Base-by-base conservation (phyloP, 108 stramenopile species). In the Parietichytrium sp. region DNA sequence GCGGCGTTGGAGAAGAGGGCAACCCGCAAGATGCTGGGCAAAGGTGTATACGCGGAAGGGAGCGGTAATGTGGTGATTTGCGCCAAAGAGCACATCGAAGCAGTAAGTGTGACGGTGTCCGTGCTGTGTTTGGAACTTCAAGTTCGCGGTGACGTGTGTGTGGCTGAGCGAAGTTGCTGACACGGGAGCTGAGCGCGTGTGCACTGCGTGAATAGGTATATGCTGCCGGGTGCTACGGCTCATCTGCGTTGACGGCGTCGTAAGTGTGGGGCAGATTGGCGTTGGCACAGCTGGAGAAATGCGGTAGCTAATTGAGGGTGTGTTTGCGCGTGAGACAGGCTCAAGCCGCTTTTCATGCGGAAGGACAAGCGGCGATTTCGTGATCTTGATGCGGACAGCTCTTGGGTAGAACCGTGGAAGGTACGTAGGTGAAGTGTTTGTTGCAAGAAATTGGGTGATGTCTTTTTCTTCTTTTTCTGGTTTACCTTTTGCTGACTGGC, bases 291-390 rank as follows among this genome's bases (percentile, higher is more conserved):
- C n/a, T n/a, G n/a, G n/a, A n/a, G n/a, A n/a, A n/a, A n/a, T n/a
- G n/a, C n/a, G n/a, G n/a, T n/a, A n/a, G n/a, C n/a, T n/a, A n/a
- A n/a, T n/a, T n/a, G n/a, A n/a, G n/a, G n/a, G n/a, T n/a, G n/a
- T n/a, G n/a, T n/a, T n/a, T n/a, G n/a, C n/a, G n/a, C n/a, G n/a
- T n/a, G n/a, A n/a, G n/a, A n/a, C n/a, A n/a, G n/a, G 16, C 61
- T 72, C 16, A 72, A 72, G 61, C 61, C 61, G 33, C 33, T 72
- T 1, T 72, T 72, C 61, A 47, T 72, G 61, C 61, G 61, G n/a
- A 72, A 72, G 61, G 45, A 72, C 2, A 16, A 42, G 29, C 61
- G 61, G 23, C 1, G 61, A 2, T 72, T 72, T 38, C 18, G 61
- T 23, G 61, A 72, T 25, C 42, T 72, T 18, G 61, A 72, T 25